Percentiles rank a stretch among this genome's conserved stretches.
phyloP scores from a whole-genome alignment of 2,329 filamentous ascomycete genomes.

The Lithohypha guttulata region DNA sequence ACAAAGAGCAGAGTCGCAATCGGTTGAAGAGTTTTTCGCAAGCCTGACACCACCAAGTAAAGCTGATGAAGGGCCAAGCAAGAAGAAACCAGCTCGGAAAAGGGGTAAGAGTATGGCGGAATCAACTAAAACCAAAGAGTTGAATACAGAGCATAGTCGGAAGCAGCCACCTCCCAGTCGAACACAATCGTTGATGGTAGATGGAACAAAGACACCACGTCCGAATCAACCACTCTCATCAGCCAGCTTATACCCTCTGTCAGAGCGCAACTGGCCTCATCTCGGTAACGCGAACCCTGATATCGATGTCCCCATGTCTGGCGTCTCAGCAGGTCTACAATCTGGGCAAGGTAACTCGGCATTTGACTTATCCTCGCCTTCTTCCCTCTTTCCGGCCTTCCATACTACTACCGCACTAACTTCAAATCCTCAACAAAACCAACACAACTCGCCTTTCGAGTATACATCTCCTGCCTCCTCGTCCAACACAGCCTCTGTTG shows the following conservation, averaged over 20 bases:
- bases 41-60: constrained; percentile 56
- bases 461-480: constrained; percentile 8
- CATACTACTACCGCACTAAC: background rate
- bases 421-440: constrained; percentile 5
- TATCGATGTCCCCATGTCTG: constrained; percentile 9
- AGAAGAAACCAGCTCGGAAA: constrained; percentile 34
- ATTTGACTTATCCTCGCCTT: constrained; percentile 20
- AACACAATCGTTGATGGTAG: constrained; percentile 5
- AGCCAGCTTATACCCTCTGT: background rate
- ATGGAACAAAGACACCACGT: background rate
- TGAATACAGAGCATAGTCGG: background rate
- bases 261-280: background rate
- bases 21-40: constrained; percentile 87
- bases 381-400: constrained; percentile 1
- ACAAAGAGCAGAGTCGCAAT: constrained; percentile 81
- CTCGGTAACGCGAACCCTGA: constrained; percentile 4
- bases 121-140: constrained; percentile 11
- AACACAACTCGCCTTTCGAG: constrained; percentile 11
- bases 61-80: constrained; percentile 38
- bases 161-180: background rate
- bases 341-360: constrained; percentile 10
- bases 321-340: constrained; percentile 5
- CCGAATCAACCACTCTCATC: background rate
- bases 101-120: constrained; percentile 29
- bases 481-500: constrained; percentile 17